Conservation (phyloP, 2,329 filamentous ascomycete species). For the Teratosphaeria zuluensis region DNA sequence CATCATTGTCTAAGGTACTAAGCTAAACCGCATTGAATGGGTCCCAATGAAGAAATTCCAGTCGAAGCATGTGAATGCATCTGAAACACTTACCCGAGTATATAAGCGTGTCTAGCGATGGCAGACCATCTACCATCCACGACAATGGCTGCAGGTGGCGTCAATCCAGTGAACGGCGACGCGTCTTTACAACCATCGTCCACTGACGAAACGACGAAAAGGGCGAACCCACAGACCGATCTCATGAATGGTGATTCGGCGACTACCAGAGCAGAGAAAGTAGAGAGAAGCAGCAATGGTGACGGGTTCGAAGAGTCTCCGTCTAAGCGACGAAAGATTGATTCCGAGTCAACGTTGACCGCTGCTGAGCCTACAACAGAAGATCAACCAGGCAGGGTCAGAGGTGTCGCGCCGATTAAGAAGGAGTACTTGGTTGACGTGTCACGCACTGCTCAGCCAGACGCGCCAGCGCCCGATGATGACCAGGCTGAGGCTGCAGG, state of each 20-base stretch:
- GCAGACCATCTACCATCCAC: background rate
- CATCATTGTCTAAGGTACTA: too few species aligned
- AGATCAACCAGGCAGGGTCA: constrained; percentile 24
- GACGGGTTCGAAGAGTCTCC: constrained; percentile 23
- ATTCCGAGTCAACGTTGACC: constrained; percentile 13
- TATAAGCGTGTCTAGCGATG: background rate
- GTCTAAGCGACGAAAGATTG: constrained; percentile 32
- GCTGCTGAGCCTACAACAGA: constrained; percentile 18
- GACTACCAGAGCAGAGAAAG: constrained; percentile 31
- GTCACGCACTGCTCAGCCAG: constrained; percentile 5
- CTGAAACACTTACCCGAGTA: background rate
- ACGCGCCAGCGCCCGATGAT: constrained; percentile 21
- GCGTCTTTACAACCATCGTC: constrained; percentile 1
- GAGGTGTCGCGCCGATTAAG: constrained; percentile 62
- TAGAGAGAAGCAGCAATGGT: constrained; percentile 24
- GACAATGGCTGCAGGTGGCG: background rate
- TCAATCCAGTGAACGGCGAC: constrained; percentile 2
- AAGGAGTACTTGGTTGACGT: constrained; percentile 48
- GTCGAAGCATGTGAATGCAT: background rate
- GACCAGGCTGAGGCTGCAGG: constrained; percentile 42
- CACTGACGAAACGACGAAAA: constrained; percentile 7
- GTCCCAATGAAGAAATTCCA: background rate
- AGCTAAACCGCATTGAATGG: background rate
- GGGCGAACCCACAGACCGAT: constrained; percentile 25
- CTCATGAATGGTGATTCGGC: constrained; percentile 28